A percentile compares a stretch with the other conserved stretches of the same genome.
Conservation (phyloP, 176 grass and related monocot species). For the Zizania latifolia region DNA sequence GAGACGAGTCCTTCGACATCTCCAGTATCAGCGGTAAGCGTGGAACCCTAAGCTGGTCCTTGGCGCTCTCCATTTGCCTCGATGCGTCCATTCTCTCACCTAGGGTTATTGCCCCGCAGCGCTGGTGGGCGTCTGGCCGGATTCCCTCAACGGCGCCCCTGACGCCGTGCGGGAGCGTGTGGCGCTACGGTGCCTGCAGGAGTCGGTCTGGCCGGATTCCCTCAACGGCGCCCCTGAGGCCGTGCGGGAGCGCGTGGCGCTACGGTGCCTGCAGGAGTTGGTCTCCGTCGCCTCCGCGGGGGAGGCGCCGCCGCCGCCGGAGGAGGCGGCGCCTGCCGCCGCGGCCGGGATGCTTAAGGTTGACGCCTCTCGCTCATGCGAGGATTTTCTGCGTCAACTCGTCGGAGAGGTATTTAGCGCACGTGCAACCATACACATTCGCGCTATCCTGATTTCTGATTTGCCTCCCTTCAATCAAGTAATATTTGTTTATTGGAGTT, state of each 20-base stretch:
- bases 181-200: constrained; percentile 18
- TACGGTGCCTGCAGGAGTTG: background rate
- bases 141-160: constrained; percentile 8
- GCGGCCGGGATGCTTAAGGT: constrained; percentile 1
- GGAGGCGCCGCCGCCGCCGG: background rate
- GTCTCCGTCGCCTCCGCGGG: background rate
- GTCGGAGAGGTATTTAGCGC: background rate
- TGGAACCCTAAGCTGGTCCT: too few species aligned
- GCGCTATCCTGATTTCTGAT: too few species aligned
- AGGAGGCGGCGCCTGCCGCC: too few species aligned
- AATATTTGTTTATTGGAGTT: background rate
- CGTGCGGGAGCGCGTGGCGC: background rate
- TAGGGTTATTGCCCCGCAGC: background rate
- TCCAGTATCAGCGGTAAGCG: too few species aligned
- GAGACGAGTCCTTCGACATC: constrained; percentile 20
- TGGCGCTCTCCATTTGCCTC: too few species aligned
- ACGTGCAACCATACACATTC: background rate
- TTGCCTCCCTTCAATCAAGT: background rate
- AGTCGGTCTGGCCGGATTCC: background rate
- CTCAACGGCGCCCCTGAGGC: background rate
- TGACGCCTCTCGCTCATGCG: constrained; percentile 13
- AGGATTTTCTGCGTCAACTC: constrained; percentile 18
- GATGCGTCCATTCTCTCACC: too few species aligned
- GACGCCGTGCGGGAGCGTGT: constrained; percentile 14
- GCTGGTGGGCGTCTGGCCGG: constrained; percentile 6